Base-by-base conservation (phyloP, 768 basidiomycete species). In the Ramaria sp. region DNA sequence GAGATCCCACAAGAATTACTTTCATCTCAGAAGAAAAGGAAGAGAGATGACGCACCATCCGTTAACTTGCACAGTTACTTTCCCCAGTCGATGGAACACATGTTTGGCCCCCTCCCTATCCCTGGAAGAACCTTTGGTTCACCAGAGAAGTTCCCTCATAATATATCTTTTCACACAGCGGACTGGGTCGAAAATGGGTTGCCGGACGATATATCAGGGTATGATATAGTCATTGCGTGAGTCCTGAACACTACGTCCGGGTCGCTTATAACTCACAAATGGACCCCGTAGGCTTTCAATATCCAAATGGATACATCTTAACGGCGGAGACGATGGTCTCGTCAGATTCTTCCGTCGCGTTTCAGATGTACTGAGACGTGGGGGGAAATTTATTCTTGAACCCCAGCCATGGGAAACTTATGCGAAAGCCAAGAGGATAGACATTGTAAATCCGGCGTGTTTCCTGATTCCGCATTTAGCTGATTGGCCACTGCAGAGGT, bases 221-320 rank as follows among this genome's bases (percentile, higher is more conserved):
- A 92, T 65, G 83, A 91, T 63, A 78, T 91, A 33, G 79, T 94
- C 31, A 59, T 93, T 37, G 92, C 83, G 92, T 93, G 63, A 60
- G 85, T 54, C 43, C 7, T 30, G 12, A 30, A 11, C 11, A 12
- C 34, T 30, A 45, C 31, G 39, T 51, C n/a, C 39, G 13, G 34
- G 13, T 37, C 13, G 13, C 4, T 13, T 13, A 13, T 22, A 11
- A 22, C n/a, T 30, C 7, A 46, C 24, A 52, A 52, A 30, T 27
- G 17, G 7, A 37, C 34, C 17, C 58, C 57, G 56, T 59, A 92
- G 90, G 1, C 82, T 95, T 62, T 94, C 91, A 0, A 70, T 94
- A 45, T 81, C 91, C 0, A 95, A 93, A 69, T 95, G 92, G 92
- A 89, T 94, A 31, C 92, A 95, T 68, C 73, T 95, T 10, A 84